Evolutionary conservation across 2,329 filamentous ascomycete species (phyloP), one percentile per base, ranked within the genome.

Genomic region (Biscogniauxia sp.): DNA sequence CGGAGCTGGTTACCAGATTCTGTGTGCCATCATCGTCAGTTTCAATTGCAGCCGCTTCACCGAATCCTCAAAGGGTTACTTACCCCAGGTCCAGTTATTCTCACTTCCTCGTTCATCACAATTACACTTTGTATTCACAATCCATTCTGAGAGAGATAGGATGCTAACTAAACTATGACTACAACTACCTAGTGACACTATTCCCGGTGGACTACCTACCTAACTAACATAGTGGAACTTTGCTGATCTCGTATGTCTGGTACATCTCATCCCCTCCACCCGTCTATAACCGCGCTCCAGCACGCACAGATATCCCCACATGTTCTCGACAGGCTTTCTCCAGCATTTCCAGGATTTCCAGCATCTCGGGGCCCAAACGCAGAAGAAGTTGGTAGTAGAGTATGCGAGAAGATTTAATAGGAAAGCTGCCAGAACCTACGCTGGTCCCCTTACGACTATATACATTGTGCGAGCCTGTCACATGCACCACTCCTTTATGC

Each of bases 201-300:
- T 32, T 32, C 28, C 28, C 28, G 28, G 28, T 32, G 28, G 6
- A 13, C 11, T 32, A 13, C 28, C 2, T 4, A 32, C 28, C 11
- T 23, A 23, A 23, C 23, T 23, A 23, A 32, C 11, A 32, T 32
- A 8, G 11, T 32, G 28, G 28, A 51, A 20, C 15, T 51, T 19
- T 5, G 15, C 23, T 51, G 50, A 51, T 51, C 50, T 50, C 45
- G 20, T n/a, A n/a, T n/a, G n/a, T n/a, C n/a, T n/a, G n/a, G n/a
- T n/a, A n/a, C 17, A 50, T 20, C 28, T 13, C 25, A 51, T 25
- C 5, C 19, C 17, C 49, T 20, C 69, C 65, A 56, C 67, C 69
- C 61, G 4, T 79, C 69, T 20, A 55, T 53, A 17, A 51, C 56
- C 15, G 54, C 20, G 49, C 50, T 55, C 59, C 59, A 63, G 41